These are phyloP conservation scores for Helicostylum pulchrum DNA, from an alignment of 192 early-diverging fungal species.

Conservation along the genomic window DNA sequence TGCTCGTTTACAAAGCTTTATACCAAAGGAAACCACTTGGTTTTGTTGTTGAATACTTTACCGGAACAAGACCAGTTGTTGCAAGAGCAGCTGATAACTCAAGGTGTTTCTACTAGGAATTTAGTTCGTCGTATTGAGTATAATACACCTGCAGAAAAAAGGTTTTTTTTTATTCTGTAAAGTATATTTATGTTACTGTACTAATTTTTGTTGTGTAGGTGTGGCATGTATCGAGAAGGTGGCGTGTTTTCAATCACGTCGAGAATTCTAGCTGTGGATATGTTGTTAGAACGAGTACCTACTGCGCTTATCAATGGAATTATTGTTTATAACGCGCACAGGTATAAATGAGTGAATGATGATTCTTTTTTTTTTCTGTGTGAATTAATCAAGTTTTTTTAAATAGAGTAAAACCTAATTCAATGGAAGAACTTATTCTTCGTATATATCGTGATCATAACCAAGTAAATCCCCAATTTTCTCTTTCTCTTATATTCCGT, in stretches of 20 bases:
- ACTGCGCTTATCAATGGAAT: constrained; percentile 76
- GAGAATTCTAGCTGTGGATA: constrained; percentile 85
- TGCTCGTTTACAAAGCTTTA: constrained; percentile 69
- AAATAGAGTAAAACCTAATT: constrained; percentile 65
- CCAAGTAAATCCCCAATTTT: constrained; percentile 39
- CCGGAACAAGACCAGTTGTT: constrained; percentile 52
- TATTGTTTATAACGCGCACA: constrained; percentile 82
- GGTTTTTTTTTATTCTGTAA: constrained; percentile 35
- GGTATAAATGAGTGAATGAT: constrained; percentile 38
- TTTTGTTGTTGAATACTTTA: constrained; percentile 75
- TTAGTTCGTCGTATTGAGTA: constrained; percentile 47
- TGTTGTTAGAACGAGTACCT: constrained; percentile 78
- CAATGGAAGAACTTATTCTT: constrained; percentile 88
- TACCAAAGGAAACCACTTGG: constrained; percentile 63
- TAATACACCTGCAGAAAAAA: constrained; percentile 54
- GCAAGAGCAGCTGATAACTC: constrained; percentile 46
- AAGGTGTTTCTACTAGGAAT: constrained; percentile 39
- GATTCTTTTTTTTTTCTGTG: not conserved
- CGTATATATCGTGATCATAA: constrained; percentile 78
- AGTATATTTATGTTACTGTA: not conserved
- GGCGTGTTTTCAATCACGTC: constrained; percentile 86
- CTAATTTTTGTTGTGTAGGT: constrained; percentile 28
- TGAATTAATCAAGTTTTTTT: not conserved
- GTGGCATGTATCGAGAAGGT: constrained; percentile 70
- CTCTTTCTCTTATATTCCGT: not conserved